A percentile compares a stretch with the other conserved stretches of the same genome.
These are phyloP conservation scores for Cystobasidiaceae sp. DNA, from an alignment of 1,284 basidiomycete species.

Conservation along the genomic window DNA sequence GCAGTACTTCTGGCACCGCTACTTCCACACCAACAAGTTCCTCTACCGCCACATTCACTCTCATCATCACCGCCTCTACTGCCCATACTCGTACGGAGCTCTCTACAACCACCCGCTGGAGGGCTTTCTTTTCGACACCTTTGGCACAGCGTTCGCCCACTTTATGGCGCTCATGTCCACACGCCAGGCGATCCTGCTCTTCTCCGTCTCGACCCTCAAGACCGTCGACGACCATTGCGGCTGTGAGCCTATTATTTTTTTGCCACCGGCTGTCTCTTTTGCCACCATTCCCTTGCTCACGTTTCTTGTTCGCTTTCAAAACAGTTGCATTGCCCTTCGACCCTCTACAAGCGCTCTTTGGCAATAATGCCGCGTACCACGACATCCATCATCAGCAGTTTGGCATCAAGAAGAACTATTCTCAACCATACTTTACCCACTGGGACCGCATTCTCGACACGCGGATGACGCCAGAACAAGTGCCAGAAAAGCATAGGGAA, in stretches of 20 bases:
- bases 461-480: slow-evolving; percentile 25
- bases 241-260: slow-evolving; percentile 61
- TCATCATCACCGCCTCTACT: slow-evolving; percentile 92
- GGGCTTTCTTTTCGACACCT: slow-evolving; percentile 81
- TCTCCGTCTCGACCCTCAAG: slow-evolving; percentile 78
- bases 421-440: slow-evolving; percentile 63
- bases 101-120: slow-evolving; percentile 97
- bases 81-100: slow-evolving; percentile 94
- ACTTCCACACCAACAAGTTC: slow-evolving; percentile 84
- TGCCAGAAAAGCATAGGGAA: slow-evolving; percentile 16
- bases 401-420: slow-evolving; percentile 93
- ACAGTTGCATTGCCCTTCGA: slow-evolving; percentile 39
- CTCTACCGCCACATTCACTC: slow-evolving; percentile 91
- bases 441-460: slow-evolving; percentile 51
- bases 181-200: slow-evolving; percentile 73
- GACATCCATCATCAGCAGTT: slow-evolving; percentile 55
- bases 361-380: slow-evolving; percentile 82
- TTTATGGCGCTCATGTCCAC: slow-evolving; percentile 63
- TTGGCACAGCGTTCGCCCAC: slow-evolving; percentile 77
- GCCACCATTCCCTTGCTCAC: neutral
- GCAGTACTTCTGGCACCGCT: slow-evolving; percentile 94
- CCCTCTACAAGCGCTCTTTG: slow-evolving; percentile 69
- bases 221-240: slow-evolving; percentile 98
- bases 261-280: slow-evolving; percentile 10
- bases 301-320: neutral